A percentile compares a stretch with the other conserved stretches of the same genome.
These are phyloP conservation scores for Candida mattraensis DNA, from an alignment of 805 yeast genomes.

Conservation along the genomic window DNA sequence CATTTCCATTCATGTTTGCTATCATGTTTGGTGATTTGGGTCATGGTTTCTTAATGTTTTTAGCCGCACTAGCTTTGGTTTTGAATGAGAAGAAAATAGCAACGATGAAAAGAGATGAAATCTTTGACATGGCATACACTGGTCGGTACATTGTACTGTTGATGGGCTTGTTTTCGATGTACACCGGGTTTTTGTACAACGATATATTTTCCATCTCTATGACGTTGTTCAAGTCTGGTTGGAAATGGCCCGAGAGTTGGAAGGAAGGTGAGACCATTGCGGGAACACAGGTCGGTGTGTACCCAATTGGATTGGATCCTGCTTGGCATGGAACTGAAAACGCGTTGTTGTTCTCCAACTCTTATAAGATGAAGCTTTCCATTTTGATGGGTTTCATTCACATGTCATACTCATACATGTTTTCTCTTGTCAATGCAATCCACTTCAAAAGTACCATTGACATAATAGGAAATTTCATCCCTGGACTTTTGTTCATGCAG, in stretches of 20 bases:
- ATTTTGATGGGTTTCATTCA: constrained; percentile 92
- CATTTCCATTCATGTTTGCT: constrained; percentile 98
- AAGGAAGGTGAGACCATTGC: constrained; percentile 66
- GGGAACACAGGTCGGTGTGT: constrained; percentile 68
- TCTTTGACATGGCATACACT: constrained; percentile 91
- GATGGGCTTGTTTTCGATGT: constrained; percentile 95
- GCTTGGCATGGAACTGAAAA: constrained; percentile 98
- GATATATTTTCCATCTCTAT: constrained; percentile 90
- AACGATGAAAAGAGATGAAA: constrained; percentile 78
- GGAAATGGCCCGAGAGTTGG: constrained; percentile 87
- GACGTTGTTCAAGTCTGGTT: constrained; percentile 85
- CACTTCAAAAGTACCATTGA: constrained; percentile 73
- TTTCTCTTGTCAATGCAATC: constrained; percentile 78
- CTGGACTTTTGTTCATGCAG: constrained; percentile 93
- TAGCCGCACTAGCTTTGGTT: constrained; percentile 72
- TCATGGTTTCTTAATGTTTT: constrained; percentile 82
- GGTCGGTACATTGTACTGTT: constrained; percentile 89
- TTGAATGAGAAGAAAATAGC: constrained; percentile 71
- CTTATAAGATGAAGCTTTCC: constrained; percentile 96
- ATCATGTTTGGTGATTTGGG: constrained; percentile 99
- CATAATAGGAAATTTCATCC: constrained; percentile 88
- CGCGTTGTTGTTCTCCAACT: constrained; percentile 83
- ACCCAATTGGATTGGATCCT: constrained; percentile 85
- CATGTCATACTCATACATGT: constrained; percentile 86
- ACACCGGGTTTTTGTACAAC: constrained; percentile 91